Evolutionary conservation across 345 rosid genomes (phyloP).

Genomic region (Trapa bicornis): DNA sequence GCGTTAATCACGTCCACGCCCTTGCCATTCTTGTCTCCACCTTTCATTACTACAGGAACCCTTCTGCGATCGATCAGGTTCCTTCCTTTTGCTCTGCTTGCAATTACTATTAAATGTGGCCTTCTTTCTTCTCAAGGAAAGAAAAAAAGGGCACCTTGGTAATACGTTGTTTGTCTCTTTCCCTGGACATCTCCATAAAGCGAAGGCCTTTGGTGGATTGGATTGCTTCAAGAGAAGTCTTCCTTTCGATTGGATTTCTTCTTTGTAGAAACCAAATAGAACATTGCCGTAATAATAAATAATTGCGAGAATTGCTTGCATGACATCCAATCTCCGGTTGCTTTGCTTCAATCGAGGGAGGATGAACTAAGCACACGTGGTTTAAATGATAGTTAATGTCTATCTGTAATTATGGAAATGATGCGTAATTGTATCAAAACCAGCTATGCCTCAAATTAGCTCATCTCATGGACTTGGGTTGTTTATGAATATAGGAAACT

Average conservation of each 20-base stretch:
- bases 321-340: no score
- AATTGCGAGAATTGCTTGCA: no score
- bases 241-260: background rate
- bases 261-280: background rate
- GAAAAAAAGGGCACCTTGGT: background rate
- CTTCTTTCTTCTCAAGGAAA: background rate
- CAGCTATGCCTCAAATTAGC: background rate
- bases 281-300: no score
- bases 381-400: background rate
- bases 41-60: conserved; percentile 80
- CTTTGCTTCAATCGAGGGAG: background rate
- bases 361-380: background rate
- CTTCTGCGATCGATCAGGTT: conserved; percentile 99
- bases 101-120: background rate
- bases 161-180: background rate
- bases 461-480: background rate
- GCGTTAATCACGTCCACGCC: conserved; percentile 97
- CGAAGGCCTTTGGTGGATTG: background rate
- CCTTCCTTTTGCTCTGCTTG: conserved; percentile 5
- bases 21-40: conserved; percentile 95
- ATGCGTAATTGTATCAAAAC: background rate
- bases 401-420: background rate
- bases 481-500: conserved; percentile 47
- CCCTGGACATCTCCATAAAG: background rate
- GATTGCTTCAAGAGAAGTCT: background rate